Percentiles rank a stretch among this genome's conserved stretches.
These are phyloP conservation scores for Mycena epipterygia DNA, from an alignment of 768 basidiomycete genomes.

Conservation along the genomic window DNA sequence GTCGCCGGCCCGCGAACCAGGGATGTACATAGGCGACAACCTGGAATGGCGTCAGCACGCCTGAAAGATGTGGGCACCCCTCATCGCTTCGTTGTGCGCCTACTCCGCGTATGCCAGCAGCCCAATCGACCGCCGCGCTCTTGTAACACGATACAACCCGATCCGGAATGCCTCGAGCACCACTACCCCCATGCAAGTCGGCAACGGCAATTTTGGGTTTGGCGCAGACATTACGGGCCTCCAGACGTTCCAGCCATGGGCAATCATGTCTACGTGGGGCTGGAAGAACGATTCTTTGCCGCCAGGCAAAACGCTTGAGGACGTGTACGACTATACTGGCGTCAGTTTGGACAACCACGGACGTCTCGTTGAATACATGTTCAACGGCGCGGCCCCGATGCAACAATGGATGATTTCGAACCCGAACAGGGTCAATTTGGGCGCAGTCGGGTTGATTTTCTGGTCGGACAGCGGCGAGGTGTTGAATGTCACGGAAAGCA, in stretches of 20 bases:
- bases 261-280: conserved; percentile 70
- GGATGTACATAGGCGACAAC: conserved; percentile 11
- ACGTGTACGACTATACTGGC: conserved; percentile 63
- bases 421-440: conserved; percentile 70
- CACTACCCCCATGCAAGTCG: conserved; percentile 69
- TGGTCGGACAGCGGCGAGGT: conserved; percentile 42
- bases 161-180: conserved; percentile 59
- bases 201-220: conserved; percentile 75
- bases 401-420: conserved; percentile 71
- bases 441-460: conserved; percentile 63
- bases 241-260: conserved; percentile 69
- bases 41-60: neutral
- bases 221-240: conserved; percentile 70
- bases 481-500: conserved; percentile 52
- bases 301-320: conserved; percentile 52
- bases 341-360: conserved; percentile 66
- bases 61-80: conserved; percentile 21
- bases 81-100: conserved; percentile 16
- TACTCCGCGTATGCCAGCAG: neutral
- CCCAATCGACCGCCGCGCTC: conserved; percentile 56
- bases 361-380: conserved; percentile 64
- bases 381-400: conserved; percentile 53
- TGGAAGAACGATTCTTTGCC: conserved; percentile 74
- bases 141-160: conserved; percentile 67
- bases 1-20: conserved; percentile 18